Percentiles rank a stretch among this genome's conserved stretches.
Evolutionary conservation across 2,329 filamentous ascomycete genomes (phyloP).

Genomic region (Hirsutella thompsonii): DNA sequence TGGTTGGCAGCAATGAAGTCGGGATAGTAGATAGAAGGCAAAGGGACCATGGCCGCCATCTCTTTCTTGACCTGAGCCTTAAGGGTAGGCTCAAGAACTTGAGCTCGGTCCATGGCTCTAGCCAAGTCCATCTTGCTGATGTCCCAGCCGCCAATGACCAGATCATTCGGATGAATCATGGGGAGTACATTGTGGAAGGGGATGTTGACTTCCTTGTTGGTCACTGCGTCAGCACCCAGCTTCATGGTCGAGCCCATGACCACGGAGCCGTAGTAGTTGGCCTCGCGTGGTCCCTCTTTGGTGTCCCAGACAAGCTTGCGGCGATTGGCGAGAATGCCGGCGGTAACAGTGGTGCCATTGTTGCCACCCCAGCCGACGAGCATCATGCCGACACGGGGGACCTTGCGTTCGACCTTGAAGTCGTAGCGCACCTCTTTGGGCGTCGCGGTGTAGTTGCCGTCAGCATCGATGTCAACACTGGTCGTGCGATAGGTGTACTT

Average conservation of each 20-base stretch:
- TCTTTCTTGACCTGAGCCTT: constrained; percentile 87
- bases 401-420: constrained; percentile 92
- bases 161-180: constrained; percentile 94
- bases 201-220: constrained; percentile 83
- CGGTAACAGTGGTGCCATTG: constrained; percentile 94
- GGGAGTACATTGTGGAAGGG: constrained; percentile 90
- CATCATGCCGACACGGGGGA: constrained; percentile 94
- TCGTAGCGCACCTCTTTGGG: constrained; percentile 87
- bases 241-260: constrained; percentile 97
- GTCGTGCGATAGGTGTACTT: constrained; percentile 97
- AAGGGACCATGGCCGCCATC: constrained; percentile 76
- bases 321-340: constrained; percentile 92
- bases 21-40: constrained; percentile 95
- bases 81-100: constrained; percentile 88
- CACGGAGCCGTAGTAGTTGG: constrained; percentile 98
- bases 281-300: constrained; percentile 68
- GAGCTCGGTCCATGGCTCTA: constrained; percentile 87
- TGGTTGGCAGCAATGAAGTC: constrained; percentile 99
- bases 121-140: constrained; percentile 86
- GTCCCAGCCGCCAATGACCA: constrained; percentile 94
- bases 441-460: constrained; percentile 69
- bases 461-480: constrained; percentile 54
- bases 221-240: constrained; percentile 77
- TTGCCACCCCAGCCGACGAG: constrained; percentile 96
- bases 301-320: constrained; percentile 82